phyloP scores from a whole-genome alignment of 352 stramenopile genomes.

The Phytophthora aleatoria region DNA sequence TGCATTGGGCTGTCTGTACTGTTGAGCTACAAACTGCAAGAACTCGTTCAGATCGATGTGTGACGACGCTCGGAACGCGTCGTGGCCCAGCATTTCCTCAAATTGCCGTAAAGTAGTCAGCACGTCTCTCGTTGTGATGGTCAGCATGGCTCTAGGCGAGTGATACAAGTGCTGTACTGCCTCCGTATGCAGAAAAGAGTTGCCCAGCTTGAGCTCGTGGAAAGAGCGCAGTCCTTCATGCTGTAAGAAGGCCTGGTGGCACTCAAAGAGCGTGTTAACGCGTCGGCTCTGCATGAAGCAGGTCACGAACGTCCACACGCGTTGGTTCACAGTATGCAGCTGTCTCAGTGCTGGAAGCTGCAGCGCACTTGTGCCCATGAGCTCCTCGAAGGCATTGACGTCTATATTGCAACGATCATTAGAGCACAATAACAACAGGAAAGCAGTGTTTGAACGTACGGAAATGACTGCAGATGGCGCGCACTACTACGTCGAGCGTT shows the following conservation, averaged over 20 bases:
- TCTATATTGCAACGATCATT: constrained; percentile 30
- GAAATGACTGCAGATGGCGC: constrained; percentile 70
- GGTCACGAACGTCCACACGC: constrained; percentile 82
- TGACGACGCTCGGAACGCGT: constrained; percentile 63
- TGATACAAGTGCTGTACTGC: constrained; percentile 80
- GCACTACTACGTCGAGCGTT: constrained; percentile 46
- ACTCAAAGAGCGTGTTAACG: constrained; percentile 79
- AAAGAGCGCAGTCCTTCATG: constrained; percentile 74
- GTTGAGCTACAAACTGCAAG: constrained; percentile 70
- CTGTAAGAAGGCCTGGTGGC: constrained; percentile 63
- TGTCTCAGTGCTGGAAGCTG: constrained; percentile 59
- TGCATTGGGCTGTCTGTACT: constrained; percentile 62
- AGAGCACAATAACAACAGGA: constrained; percentile 3
- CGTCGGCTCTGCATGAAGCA: constrained; percentile 76
- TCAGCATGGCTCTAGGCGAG: constrained; percentile 45
- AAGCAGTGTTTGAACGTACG: constrained; percentile 34
- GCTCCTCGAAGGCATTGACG: constrained; percentile 56
- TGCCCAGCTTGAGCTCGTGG: constrained; percentile 73
- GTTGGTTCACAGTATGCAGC: constrained; percentile 69
- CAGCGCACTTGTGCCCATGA: constrained; percentile 46
- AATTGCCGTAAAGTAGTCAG: constrained; percentile 70
- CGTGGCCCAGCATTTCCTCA: constrained; percentile 60
- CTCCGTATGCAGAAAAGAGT: constrained; percentile 79
- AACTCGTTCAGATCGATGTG: constrained; percentile 76
- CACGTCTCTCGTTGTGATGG: constrained; percentile 73